Evolutionary conservation across 1,139 yeast species (phyloP).

Genomic region (Sugiyamaella xylanicola): DNA sequence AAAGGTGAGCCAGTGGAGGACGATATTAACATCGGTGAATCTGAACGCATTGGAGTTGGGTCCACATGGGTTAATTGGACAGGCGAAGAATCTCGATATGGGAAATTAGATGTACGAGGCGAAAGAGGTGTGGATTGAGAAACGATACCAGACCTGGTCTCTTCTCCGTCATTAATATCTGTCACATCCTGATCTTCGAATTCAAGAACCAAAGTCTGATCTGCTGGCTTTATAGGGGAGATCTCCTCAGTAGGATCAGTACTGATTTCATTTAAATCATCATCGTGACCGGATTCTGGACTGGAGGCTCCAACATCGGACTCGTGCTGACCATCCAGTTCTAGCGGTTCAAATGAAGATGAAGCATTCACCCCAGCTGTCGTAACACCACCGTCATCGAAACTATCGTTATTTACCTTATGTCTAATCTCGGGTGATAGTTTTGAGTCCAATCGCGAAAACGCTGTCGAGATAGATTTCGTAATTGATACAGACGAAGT

Average conservation of each 20-base stretch:
- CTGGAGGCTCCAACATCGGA: conserved; percentile 7
- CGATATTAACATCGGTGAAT: conserved; percentile 2
- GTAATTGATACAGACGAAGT: conserved; percentile 1
- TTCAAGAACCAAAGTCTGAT: too few species aligned
- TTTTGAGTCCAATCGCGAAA: conserved; percentile 8
- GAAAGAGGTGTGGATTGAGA: not conserved
- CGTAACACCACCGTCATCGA: not conserved
- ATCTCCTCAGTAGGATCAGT: not conserved
- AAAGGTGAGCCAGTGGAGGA: conserved; percentile 5
- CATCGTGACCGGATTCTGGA: conserved; percentile 11
- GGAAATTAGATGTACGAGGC: not conserved
- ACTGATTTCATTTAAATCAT: not conserved
- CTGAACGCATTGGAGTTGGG: not conserved
- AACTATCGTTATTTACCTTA: not conserved
- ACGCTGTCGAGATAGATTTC: not conserved
- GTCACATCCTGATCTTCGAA: too few species aligned
- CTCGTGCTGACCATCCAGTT: conserved; percentile 9
- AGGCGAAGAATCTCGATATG: not conserved
- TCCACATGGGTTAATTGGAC: not conserved
- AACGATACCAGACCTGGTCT: not conserved
- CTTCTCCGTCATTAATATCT: not conserved
- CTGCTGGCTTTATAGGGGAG: too few species aligned
- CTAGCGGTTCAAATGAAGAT: conserved; percentile 1
- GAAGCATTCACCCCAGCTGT: not conserved
- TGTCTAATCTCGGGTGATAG: not conserved